Conservation (phyloP, 768 basidiomycete genomes). For the Termitomyces sp. region DNA sequence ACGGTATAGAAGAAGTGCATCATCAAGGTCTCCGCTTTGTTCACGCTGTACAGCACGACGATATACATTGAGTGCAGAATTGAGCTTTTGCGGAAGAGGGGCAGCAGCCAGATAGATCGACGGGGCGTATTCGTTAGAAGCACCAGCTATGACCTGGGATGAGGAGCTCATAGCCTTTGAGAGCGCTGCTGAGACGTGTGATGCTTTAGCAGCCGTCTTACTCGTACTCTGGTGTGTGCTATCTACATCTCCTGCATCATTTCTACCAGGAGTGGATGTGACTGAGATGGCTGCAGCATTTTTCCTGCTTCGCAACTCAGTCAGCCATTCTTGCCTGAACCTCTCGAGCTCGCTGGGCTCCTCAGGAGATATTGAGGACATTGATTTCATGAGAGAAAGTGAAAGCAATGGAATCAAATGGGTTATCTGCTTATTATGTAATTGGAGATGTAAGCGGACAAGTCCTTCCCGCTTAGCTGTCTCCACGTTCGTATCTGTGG, state of each 20-base stretch:
- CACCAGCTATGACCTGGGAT: conserved; percentile 12
- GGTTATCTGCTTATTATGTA: conserved; percentile 9
- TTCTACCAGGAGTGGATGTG: neutral
- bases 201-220: neutral
- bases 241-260: conserved; percentile 4
- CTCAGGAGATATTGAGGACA: conserved; percentile 19
- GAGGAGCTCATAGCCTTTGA: conserved; percentile 12
- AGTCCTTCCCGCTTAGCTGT: conserved; percentile 8
- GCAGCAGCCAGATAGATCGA: conserved; percentile 19
- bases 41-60: conserved; percentile 66
- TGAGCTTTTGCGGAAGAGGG: conserved; percentile 28
- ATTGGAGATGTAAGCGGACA: conserved; percentile 8
- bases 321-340: conserved; percentile 73
- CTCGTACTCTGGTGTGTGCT: neutral
- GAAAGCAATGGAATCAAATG: neutral
- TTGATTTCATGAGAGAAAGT: conserved; percentile 15
- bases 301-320: conserved; percentile 47
- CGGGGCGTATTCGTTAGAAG: conserved; percentile 13
- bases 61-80: conserved; percentile 60
- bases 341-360: conserved; percentile 58
- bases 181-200: neutral
- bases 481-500: conserved; percentile 14
- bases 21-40: conserved; percentile 66
- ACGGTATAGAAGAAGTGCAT: conserved; percentile 71
- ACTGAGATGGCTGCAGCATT: conserved; percentile 7